Evolutionary conservation across 352 stramenopile genomes (phyloP).

Genomic region (Pythium utonaiense): DNA sequence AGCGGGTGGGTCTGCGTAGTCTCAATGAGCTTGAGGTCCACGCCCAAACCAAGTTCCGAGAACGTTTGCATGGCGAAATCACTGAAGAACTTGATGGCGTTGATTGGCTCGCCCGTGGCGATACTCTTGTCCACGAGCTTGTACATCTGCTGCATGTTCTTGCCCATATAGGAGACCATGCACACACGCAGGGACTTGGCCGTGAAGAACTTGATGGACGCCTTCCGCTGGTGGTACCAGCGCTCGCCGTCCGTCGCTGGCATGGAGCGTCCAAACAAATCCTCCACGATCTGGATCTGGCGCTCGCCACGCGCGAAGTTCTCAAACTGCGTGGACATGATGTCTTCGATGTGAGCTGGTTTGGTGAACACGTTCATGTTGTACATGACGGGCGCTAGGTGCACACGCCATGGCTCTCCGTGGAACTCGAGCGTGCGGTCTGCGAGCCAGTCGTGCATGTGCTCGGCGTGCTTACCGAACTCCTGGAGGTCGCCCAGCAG

Average conservation of each 20-base stretch:
- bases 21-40: conserved; percentile 34
- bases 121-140: conserved; percentile 24
- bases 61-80: conserved; percentile 48
- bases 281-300: conserved; percentile 8
- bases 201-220: conserved; percentile 41
- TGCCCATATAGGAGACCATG: conserved; percentile 38
- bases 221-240: conserved; percentile 46
- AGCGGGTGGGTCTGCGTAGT: conserved; percentile 37
- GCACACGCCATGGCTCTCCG: conserved; percentile 6
- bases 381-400: neutral
- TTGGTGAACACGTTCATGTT: conserved; percentile 5
- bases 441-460: conserved; percentile 7
- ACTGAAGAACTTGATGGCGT: conserved; percentile 38
- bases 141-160: conserved; percentile 30
- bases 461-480: neutral
- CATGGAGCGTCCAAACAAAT: conserved; percentile 9
- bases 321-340: conserved; percentile 30
- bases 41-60: conserved; percentile 43
- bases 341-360: conserved; percentile 10
- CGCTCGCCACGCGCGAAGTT: conserved; percentile 26
- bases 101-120: conserved; percentile 20
- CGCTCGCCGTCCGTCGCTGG: conserved; percentile 17
- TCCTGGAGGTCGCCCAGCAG: conserved; percentile 3
- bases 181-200: conserved; percentile 33
- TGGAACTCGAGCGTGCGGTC: neutral